A percentile compares a stretch with the other conserved stretches of the same genome.
These are phyloP conservation scores for Euphorbia celastroides DNA, from an alignment of 441 rosid species.

Conservation along the genomic window DNA sequence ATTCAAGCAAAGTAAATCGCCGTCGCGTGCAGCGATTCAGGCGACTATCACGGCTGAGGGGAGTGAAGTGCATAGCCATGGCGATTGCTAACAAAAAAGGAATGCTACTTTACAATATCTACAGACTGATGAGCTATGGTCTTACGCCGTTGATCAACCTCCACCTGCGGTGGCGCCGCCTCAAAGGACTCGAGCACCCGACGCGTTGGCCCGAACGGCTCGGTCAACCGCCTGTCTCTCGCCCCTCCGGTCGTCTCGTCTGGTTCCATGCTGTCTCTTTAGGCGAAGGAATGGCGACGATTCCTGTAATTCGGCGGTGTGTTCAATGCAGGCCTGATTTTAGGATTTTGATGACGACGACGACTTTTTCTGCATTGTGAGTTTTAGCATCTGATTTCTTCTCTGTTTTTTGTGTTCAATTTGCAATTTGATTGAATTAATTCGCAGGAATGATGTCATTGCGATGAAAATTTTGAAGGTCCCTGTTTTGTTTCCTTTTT, in stretches of 20 bases:
- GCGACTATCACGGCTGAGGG: background rate
- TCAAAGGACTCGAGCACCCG: slow-evolving; percentile 67
- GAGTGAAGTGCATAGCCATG: slow-evolving; percentile 18
- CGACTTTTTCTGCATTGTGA: slow-evolving; percentile 78
- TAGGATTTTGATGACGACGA: slow-evolving; percentile 69
- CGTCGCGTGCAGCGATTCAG: background rate
- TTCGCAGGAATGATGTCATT: background rate
- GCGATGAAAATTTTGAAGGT: background rate
- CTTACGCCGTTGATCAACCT: slow-evolving; percentile 61
- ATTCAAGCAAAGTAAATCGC: background rate
- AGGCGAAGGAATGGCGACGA: slow-evolving; percentile 96
- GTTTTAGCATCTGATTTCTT: slow-evolving; percentile 1
- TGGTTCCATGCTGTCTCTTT: slow-evolving; percentile 98
- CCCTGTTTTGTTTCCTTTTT: background rate
- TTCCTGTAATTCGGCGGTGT: slow-evolving; percentile 72
- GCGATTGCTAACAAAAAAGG: slow-evolving; percentile 31
- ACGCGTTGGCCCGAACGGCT: slow-evolving; percentile 80
- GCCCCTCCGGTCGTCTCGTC: slow-evolving; percentile 67
- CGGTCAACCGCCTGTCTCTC: slow-evolving; percentile 58
- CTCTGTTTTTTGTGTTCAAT: too few species aligned
- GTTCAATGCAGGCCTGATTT: slow-evolving; percentile 47
- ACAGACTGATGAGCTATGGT: slow-evolving; percentile 58
- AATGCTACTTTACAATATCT: slow-evolving; percentile 44
- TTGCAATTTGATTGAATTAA: background rate
- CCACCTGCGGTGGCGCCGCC: slow-evolving; percentile 63